These are phyloP conservation scores for Isoetes engelmannii DNA, from an alignment of 83 land plant genomes.

Conservation along the genomic window DNA sequence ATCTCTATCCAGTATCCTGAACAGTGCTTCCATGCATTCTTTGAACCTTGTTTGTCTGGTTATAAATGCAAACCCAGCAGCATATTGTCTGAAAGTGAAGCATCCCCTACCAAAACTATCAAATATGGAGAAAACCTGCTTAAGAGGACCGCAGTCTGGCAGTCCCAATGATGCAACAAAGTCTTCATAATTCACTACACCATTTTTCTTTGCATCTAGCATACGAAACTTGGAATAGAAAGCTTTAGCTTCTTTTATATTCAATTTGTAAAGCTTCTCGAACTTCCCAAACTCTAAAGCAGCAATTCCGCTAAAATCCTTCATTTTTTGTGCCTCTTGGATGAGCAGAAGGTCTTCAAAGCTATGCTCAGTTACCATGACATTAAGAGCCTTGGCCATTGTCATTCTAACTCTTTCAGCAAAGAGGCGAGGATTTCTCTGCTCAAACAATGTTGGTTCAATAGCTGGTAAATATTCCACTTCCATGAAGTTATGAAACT, in stretches of 20 bases:
- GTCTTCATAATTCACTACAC: conserved; percentile 14
- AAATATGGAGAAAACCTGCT: conserved; percentile 28
- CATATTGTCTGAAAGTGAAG: conserved; percentile 40
- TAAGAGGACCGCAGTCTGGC: conserved; percentile 20
- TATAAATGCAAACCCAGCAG: conserved; percentile 30
- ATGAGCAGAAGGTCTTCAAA: conserved; percentile 27
- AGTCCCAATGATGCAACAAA: conserved; percentile 23
- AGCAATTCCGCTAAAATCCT: conserved; percentile 13
- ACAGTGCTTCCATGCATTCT: conserved; percentile 27
- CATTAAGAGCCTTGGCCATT: conserved; percentile 34
- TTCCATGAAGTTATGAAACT: conserved; percentile 37
- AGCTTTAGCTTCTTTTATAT: conserved; percentile 23
- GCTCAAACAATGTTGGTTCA: conserved; percentile 22
- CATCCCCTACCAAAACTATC: conserved; percentile 23
- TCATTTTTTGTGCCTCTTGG: conserved; percentile 26
- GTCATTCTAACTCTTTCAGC: conserved; percentile 26
- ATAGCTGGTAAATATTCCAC: conserved; percentile 38
- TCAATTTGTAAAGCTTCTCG: conserved; percentile 26
- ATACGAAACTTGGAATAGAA: conserved; percentile 19
- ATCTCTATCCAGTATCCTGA: conserved; percentile 20
- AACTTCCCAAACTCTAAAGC: conserved; percentile 29
- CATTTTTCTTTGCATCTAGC: no score
- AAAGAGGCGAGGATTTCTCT: conserved; percentile 19
- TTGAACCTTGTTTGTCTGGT: conserved; percentile 15
- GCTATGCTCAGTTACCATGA: conserved; percentile 24